Conservation (phyloP, 2,329 filamentous ascomycete species). For the Fusarium camptoceras region DNA sequence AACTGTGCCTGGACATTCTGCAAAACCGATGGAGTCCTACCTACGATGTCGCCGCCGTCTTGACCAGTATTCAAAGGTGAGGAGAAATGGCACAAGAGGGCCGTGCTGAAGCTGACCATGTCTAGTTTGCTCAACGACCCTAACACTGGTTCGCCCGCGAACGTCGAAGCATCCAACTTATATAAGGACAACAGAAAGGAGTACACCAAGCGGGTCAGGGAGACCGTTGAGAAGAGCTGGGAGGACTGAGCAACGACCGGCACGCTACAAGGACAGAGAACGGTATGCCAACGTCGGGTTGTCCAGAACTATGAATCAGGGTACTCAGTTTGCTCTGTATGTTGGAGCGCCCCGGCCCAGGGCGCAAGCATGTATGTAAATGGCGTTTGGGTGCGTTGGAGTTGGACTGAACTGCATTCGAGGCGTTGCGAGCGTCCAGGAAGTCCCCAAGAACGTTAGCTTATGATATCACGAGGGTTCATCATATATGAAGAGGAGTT, state of each 20-base stretch:
- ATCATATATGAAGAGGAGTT: constrained; percentile 42
- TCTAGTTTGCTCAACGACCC: constrained; percentile 92
- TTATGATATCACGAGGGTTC: constrained; percentile 44
- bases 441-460: constrained; percentile 36
- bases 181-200: constrained; percentile 99
- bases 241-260: constrained; percentile 72
- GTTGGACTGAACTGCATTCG: constrained; percentile 51
- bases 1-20: constrained; percentile 94
- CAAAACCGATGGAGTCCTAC: constrained; percentile 99
- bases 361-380: constrained; percentile 32
- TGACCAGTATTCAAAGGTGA: constrained; percentile 97
- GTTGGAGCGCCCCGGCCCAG: constrained; percentile 1
- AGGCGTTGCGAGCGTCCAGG: constrained; percentile 43
- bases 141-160: constrained; percentile 97
- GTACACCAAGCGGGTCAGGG: constrained; percentile 92
- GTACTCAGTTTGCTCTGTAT: constrained; percentile 22
- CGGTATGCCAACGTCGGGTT: constrained; percentile 41
- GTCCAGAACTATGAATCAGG: constrained; percentile 33
- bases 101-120: constrained; percentile 45
- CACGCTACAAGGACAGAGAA: constrained; percentile 21
- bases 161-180: constrained; percentile 96
- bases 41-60: constrained; percentile 95
- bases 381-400: constrained; percentile 51
- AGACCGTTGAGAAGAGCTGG: constrained; percentile 99
- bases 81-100: not conserved